Conservation (phyloP, 2,329 filamentous ascomycete species). For the Pyrenochaeta sp. region DNA sequence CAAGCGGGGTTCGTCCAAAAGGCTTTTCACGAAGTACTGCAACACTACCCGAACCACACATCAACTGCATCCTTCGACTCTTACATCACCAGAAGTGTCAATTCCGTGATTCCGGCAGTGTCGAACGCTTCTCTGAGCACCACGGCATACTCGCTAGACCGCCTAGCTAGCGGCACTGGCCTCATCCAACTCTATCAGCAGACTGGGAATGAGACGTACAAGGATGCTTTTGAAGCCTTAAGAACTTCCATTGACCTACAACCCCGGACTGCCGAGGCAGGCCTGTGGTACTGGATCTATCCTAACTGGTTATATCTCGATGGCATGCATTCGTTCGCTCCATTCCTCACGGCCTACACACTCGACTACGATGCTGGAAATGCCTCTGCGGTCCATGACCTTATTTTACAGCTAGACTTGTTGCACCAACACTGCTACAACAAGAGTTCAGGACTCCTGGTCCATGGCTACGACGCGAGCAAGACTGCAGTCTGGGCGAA, state of each 20-base stretch:
- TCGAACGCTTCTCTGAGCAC: constrained; percentile 28
- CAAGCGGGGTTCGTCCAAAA: constrained; percentile 48
- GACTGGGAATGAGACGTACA: constrained; percentile 23
- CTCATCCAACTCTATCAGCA: constrained; percentile 27
- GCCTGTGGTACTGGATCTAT: constrained; percentile 54
- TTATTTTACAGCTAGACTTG: constrained; percentile 42
- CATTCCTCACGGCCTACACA: constrained; percentile 51
- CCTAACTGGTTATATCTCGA: constrained; percentile 64
- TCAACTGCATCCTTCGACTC: constrained; percentile 10
- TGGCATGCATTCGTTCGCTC: constrained; percentile 61
- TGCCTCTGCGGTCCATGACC: constrained; percentile 18
- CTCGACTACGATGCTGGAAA: constrained; percentile 8
- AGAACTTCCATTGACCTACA: constrained; percentile 37
- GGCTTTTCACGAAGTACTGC: constrained; percentile 31
- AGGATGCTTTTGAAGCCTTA: constrained; percentile 16
- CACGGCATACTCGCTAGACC: constrained; percentile 36
- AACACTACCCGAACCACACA: constrained; percentile 11
- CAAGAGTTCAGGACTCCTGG: constrained; percentile 54
- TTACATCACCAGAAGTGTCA: constrained; percentile 27
- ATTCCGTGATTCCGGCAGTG: constrained; percentile 22
- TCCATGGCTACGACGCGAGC: constrained; percentile 64
- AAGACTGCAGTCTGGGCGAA: constrained; percentile 63
- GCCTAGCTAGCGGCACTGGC: constrained; percentile 39
- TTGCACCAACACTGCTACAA: constrained; percentile 56
- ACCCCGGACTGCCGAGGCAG: constrained; percentile 35